Percentiles rank a stretch among this genome's conserved stretches.
Conservation (phyloP, 805 yeast species). For the Kazachstania taianensis region DNA sequence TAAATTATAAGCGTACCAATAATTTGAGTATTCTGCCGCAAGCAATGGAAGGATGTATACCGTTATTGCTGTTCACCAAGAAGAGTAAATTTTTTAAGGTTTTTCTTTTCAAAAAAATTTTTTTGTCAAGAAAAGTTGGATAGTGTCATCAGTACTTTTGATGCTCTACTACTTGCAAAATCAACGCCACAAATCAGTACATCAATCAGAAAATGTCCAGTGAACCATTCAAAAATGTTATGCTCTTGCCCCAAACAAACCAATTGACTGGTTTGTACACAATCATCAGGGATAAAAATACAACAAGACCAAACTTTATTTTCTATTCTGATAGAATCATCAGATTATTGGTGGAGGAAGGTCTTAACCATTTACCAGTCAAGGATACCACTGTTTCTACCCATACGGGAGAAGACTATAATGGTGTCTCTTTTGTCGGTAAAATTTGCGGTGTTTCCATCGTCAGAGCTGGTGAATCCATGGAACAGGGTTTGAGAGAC, state of each 20-base stretch:
- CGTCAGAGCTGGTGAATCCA: constrained; percentile 96
- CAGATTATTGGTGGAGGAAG: constrained; percentile 87
- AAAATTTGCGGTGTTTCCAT: constrained; percentile 97
- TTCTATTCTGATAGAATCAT: constrained; percentile 94
- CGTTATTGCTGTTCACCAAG: too few relatives aligned
- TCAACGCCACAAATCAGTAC: too few relatives aligned
- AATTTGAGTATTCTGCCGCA: too few relatives aligned
- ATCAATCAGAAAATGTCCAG: too few relatives aligned
- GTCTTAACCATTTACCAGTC: constrained; percentile 90
- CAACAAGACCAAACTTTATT: constrained; percentile 85
- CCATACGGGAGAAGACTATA: constrained; percentile 60
- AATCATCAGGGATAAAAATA: constrained; percentile 72
- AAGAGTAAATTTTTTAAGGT: too few relatives aligned
- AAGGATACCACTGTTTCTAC: constrained; percentile 56
- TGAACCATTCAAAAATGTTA: constrained; percentile 39
- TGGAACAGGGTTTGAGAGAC: constrained; percentile 97
- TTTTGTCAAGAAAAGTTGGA: too few relatives aligned
- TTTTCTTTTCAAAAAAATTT: too few relatives aligned
- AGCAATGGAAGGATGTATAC: too few relatives aligned
- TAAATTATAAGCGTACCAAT: too few relatives aligned
- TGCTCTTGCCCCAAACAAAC: constrained; percentile 74
- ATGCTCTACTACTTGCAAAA: too few relatives aligned
- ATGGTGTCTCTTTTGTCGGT: constrained; percentile 77
- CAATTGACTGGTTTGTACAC: constrained; percentile 83
- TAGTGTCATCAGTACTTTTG: too few relatives aligned